Conservation (phyloP, 2,329 filamentous ascomycete genomes). For the Penicillium sp. region DNA sequence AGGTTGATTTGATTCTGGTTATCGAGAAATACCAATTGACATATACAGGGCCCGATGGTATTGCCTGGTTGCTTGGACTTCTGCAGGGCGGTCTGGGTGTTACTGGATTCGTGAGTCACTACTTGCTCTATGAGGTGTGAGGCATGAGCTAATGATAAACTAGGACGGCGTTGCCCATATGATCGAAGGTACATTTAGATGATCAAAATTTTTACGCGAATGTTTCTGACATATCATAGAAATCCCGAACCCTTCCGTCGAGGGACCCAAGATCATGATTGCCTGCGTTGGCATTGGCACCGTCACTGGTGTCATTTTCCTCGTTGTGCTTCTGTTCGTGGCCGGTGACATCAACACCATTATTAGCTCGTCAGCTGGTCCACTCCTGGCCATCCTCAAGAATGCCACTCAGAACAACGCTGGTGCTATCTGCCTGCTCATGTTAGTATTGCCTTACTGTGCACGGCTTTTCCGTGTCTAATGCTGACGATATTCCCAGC, state of each 20-base stretch:
- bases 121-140: not conserved
- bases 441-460: conserved; percentile 37
- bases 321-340: conserved; percentile 64
- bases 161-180: conserved; percentile 50
- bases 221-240: conserved; percentile 26
- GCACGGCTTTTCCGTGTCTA: not conserved
- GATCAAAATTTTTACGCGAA: not conserved
- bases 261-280: conserved; percentile 67
- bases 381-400: conserved; percentile 61
- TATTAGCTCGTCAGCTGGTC: conserved; percentile 56
- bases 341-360: conserved; percentile 57
- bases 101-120: conserved; percentile 50
- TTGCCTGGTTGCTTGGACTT: conserved; percentile 50
- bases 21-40: not conserved
- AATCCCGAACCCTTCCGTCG: conserved; percentile 46
- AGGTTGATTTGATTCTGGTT: conserved; percentile 8
- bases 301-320: conserved; percentile 61
- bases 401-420: conserved; percentile 61
- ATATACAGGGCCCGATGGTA: conserved; percentile 57
- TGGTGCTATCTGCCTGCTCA: conserved; percentile 63
- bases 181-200: conserved; percentile 43
- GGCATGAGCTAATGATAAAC: not conserved
- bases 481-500: conserved; percentile 19
- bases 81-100: conserved; percentile 54
- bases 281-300: conserved; percentile 63